phyloP scores from a whole-genome alignment of 768 basidiomycete species.

The Suillus americanus region DNA sequence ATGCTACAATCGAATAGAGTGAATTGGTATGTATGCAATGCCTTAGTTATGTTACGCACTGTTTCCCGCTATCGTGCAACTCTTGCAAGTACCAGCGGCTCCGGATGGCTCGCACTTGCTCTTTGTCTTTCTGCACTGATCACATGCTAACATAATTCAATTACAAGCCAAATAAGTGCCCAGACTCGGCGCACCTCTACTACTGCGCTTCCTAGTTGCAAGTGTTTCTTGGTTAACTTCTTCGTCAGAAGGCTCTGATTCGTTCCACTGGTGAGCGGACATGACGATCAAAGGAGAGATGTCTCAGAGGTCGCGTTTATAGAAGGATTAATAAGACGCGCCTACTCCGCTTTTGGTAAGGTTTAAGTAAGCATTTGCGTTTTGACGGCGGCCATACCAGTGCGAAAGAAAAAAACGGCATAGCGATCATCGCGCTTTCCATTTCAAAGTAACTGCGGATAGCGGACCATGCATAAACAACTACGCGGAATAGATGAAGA shows the following conservation, averaged over 20 bases:
- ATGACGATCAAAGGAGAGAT: slow-evolving; percentile 16
- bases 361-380: not conserved
- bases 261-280: slow-evolving; percentile 45
- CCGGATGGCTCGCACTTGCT: slow-evolving; percentile 74
- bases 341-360: not conserved
- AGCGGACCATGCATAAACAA: not conserved
- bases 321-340: slow-evolving; percentile 7
- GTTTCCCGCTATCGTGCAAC: slow-evolving; percentile 56
- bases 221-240: slow-evolving; percentile 44
- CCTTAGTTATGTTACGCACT: slow-evolving; percentile 34
- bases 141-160: slow-evolving; percentile 57
- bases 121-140: slow-evolving; percentile 86
- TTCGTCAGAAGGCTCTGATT: slow-evolving; percentile 63
- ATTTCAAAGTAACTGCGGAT: not conserved
- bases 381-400: too few species aligned
- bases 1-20: slow-evolving; percentile 40
- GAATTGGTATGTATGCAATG: not conserved
- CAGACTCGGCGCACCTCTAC: slow-evolving; percentile 46
- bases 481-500: not conserved
- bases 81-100: slow-evolving; percentile 57
- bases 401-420: too few species aligned
- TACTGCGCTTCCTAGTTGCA: slow-evolving; percentile 58
- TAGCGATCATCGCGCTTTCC: not conserved
- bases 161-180: not conserved
- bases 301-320: slow-evolving; percentile 19